A percentile compares a stretch with the other conserved stretches of the same genome.
Conservation (phyloP, 306 rosid species). For the Gynostemma pentaphyllum region DNA sequence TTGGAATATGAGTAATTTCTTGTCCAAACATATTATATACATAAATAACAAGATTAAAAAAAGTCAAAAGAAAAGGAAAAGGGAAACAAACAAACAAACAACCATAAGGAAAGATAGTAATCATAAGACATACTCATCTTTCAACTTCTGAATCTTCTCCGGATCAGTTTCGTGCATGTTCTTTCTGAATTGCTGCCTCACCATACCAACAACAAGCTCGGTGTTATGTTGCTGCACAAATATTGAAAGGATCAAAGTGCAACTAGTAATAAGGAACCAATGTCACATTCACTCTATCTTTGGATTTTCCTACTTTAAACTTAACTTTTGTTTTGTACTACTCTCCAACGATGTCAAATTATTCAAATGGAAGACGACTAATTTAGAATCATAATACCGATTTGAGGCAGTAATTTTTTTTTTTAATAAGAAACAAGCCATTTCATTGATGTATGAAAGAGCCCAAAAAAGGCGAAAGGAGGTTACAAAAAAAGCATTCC, state of each 20-base stretch:
- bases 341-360: background rate
- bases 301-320: background rate
- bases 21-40: too few species aligned
- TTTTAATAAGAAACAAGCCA: too few species aligned
- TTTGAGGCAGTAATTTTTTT: background rate
- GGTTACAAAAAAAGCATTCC: too few species aligned
- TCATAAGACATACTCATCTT: constrained; percentile 74
- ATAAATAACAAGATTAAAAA: too few species aligned
- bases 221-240: constrained; percentile 68
- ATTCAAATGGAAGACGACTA: background rate
- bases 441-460: too few species aligned
- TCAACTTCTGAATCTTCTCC: constrained; percentile 64
- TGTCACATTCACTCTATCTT: background rate
- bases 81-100: background rate
- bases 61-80: background rate
- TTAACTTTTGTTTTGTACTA: background rate
- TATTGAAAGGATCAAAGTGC: background rate
- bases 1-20: background rate
- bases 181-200: constrained; percentile 69
- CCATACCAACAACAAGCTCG: constrained; percentile 53
- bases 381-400: background rate
- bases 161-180: constrained; percentile 80
- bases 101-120: background rate
- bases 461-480: too few species aligned
- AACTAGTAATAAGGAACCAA: background rate